Evolutionary conservation across 768 basidiomycete species (phyloP), one percentile per base, ranked within the genome.

Genomic region (Tephrocybe sp.): DNA sequence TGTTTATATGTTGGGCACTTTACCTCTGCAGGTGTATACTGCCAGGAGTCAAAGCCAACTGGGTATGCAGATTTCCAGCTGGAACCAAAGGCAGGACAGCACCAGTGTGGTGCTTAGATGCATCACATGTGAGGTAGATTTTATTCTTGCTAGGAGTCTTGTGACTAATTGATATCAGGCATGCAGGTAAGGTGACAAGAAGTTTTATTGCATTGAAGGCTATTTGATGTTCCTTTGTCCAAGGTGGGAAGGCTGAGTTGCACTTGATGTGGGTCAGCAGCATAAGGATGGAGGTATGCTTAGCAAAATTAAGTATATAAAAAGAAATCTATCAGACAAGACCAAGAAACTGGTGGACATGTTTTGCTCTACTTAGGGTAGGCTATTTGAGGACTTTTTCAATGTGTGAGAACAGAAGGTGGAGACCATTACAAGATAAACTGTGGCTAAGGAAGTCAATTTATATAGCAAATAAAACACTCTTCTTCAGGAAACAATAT

Each of bases 111-210:
- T n/a, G 25, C n/a, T 34, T 18, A 34, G 30, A 33, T 6, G 44
- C 32, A 21, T 45, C 44, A 9, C 14, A 30, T 2, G 32, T 45
- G 9, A 45, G 26, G 15, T 9, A 45, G 21, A 45, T 33, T 26
- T 44, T 18, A 5, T 66, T 66, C 4, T 57, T 43, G 0, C 63
- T 68, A 5, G 56, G 56, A 36, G 10, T 62, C 1, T 58, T 34
- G 39, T 73, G 63, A 48, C 71, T 58, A 24, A 72, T 71, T 59
- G 41, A 58, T 45, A 10, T 61, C 0, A 72, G 59, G 41, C 64
- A 70, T 0, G 59, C 15, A 36, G 7, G 7, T 5, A 5, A 7
- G 15, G 34, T 36, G 34, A 71, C 67, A 0, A 70, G 45, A 0
- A 47, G 2, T 38, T 71, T 72, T n/a, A 72, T 63, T 1, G 42